phyloP scores from a whole-genome alignment of 805 yeast species.

The Metschnikowia lochheadii region DNA sequence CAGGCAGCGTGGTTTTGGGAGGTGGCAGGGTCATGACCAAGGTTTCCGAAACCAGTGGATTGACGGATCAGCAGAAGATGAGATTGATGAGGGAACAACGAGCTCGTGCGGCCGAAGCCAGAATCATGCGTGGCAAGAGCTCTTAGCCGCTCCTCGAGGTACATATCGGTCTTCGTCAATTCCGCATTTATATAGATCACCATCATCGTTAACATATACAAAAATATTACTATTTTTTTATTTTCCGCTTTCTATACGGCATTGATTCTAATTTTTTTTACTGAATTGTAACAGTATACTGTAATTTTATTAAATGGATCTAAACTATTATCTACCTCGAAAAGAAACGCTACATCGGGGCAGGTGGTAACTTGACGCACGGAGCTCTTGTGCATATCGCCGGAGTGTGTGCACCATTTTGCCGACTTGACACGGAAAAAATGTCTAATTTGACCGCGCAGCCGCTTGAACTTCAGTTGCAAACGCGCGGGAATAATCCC shows the following conservation, averaged over 20 bases:
- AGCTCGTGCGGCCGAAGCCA: constrained; percentile 94
- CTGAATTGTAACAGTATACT: no score
- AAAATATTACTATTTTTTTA: not conserved
- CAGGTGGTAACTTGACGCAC: not conserved
- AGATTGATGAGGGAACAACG: constrained; percentile 88
- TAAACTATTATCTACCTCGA: no score
- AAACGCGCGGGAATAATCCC: not conserved
- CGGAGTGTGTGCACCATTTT: not conserved
- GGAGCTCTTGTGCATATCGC: not conserved
- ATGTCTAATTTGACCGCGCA: not conserved
- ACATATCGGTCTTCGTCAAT: not conserved
- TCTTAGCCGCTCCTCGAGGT: not conserved
- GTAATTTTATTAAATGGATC: no score
- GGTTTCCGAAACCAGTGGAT: constrained; percentile 49
- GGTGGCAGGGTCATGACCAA: constrained; percentile 12
- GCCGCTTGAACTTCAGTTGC: not conserved
- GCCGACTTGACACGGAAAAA: constrained; percentile 1
- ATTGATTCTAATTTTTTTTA: no score
- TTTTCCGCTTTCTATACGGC: no score
- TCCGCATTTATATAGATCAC: not conserved
- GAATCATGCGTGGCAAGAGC: constrained; percentile 26
- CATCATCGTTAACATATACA: not conserved
- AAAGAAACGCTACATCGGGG: no score
- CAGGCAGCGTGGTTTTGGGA: constrained; percentile 33
- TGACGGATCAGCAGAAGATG: constrained; percentile 70